phyloP scores from a whole-genome alignment of 2,329 filamentous ascomycete genomes.

The Paraphoma chrysanthemicola region DNA sequence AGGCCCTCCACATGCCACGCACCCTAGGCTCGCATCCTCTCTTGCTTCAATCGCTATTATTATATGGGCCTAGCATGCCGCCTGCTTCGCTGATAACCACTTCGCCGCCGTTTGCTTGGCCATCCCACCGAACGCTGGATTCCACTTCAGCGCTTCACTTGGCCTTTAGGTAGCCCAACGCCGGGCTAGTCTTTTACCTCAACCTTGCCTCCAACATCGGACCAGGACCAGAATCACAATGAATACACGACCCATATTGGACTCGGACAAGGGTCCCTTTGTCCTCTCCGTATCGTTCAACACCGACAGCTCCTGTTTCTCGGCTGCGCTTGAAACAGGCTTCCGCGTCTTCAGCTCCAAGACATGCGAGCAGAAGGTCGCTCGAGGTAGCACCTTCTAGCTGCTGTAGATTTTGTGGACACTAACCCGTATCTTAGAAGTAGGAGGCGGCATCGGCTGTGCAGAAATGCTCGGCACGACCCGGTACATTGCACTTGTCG shows the following conservation, averaged over 20 bases:
- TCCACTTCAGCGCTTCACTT: constrained; percentile 7
- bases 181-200: background rate
- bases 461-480: constrained; percentile 87
- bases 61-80: constrained; percentile 34
- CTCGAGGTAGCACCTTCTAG: constrained; percentile 29
- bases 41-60: constrained; percentile 18
- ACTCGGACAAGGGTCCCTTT: constrained; percentile 74
- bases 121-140: constrained; percentile 7
- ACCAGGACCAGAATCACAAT: constrained; percentile 56
- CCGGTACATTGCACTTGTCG: constrained; percentile 88
- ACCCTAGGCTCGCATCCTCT: constrained; percentile 5
- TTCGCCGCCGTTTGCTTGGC: constrained; percentile 22
- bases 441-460: constrained; percentile 74
- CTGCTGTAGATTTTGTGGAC: no score
- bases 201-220: background rate
- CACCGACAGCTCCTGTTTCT: constrained; percentile 81
- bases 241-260: constrained; percentile 89
- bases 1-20: constrained; percentile 9
- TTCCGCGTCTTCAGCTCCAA: constrained; percentile 64
- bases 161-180: constrained; percentile 22
- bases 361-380: constrained; percentile 38
- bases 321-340: constrained; percentile 84
- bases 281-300: constrained; percentile 90
- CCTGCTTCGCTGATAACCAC: constrained; percentile 8
- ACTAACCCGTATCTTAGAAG: constrained; percentile 20